Percentiles rank a stretch among this genome's conserved stretches.
Evolutionary conservation across 805 yeast species (phyloP).

Genomic region (Myxozyma sirexii): DNA sequence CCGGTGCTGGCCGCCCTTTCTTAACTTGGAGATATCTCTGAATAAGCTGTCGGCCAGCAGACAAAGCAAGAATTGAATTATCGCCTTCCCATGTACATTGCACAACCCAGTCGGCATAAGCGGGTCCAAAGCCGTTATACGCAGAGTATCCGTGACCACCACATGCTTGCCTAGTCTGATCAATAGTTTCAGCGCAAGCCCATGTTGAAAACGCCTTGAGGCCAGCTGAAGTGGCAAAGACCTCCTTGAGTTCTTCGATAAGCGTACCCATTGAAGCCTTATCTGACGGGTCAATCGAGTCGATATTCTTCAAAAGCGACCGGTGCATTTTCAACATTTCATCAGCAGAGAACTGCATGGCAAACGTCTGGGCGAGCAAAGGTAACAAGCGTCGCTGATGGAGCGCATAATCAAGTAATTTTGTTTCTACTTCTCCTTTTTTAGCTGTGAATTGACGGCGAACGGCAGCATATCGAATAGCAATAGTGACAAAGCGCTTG

Average conservation of each 20-base stretch:
- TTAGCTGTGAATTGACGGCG: slow-evolving; percentile 77
- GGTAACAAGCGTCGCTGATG: slow-evolving; percentile 90
- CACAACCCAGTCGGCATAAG: slow-evolving; percentile 91
- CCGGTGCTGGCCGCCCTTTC: slow-evolving; percentile 51
- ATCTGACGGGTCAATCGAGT: slow-evolving; percentile 45
- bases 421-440: slow-evolving; percentile 59
- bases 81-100: slow-evolving; percentile 99
- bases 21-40: slow-evolving; percentile 50
- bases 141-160: slow-evolving; percentile 97
- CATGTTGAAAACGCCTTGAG: slow-evolving; percentile 89
- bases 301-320: slow-evolving; percentile 55
- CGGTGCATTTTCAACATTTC: slow-evolving; percentile 59
- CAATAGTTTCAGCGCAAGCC: slow-evolving; percentile 77
- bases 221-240: slow-evolving; percentile 84
- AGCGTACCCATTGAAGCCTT: slow-evolving; percentile 54
- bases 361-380: slow-evolving; percentile 75
- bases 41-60: slow-evolving; percentile 77
- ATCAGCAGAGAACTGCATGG: slow-evolving; percentile 70
- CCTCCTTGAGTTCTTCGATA: slow-evolving; percentile 63
- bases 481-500: slow-evolving; percentile 79
- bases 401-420: slow-evolving; percentile 80
- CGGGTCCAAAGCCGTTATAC: slow-evolving; percentile 89
- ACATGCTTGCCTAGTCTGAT: slow-evolving; percentile 88
- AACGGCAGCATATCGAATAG: slow-evolving; percentile 84
- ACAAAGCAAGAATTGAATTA: slow-evolving; percentile 80